Conservation (phyloP, 495 filamentous ascomycete genomes). For the Penicillium parvum region DNA sequence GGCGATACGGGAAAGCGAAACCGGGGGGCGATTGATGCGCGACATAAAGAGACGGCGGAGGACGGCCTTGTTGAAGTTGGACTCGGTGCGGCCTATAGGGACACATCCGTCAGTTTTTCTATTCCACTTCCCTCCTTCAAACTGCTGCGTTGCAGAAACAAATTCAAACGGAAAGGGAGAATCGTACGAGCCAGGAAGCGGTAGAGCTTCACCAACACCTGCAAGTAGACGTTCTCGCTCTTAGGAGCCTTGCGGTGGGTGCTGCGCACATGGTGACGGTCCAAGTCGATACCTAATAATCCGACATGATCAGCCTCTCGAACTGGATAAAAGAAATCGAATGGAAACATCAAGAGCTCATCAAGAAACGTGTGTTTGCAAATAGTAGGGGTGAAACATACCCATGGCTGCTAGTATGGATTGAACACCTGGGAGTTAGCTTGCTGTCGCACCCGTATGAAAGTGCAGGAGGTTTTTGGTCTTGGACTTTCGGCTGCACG, state of each 20-base stretch:
- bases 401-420: conserved; percentile 48
- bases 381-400: conserved; percentile 25
- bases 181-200: conserved; percentile 93
- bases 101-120: background rate
- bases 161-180: conserved; percentile 9
- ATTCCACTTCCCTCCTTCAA: background rate
- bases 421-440: conserved; percentile 43
- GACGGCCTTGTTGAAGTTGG: conserved; percentile 93
- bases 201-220: conserved; percentile 98
- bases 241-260: conserved; percentile 93
- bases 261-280: conserved; percentile 78
- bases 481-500: conserved; percentile 41
- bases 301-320: conserved; percentile 8
- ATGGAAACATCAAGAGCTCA: too few species aligned
- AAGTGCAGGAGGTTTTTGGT: conserved; percentile 43
- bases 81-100: conserved; percentile 80
- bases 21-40: conserved; percentile 91
- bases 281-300: conserved; percentile 59
- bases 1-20: conserved; percentile 87
- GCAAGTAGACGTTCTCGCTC: conserved; percentile 96
- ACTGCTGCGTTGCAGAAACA: conserved; percentile 1
- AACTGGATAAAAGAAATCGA: background rate
- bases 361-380: background rate
- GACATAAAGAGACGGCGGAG: conserved; percentile 97
- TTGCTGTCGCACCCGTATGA: conserved; percentile 44